Conservation (phyloP, 352 stramenopile genomes). For the Phytophthora pseudosyringae region DNA sequence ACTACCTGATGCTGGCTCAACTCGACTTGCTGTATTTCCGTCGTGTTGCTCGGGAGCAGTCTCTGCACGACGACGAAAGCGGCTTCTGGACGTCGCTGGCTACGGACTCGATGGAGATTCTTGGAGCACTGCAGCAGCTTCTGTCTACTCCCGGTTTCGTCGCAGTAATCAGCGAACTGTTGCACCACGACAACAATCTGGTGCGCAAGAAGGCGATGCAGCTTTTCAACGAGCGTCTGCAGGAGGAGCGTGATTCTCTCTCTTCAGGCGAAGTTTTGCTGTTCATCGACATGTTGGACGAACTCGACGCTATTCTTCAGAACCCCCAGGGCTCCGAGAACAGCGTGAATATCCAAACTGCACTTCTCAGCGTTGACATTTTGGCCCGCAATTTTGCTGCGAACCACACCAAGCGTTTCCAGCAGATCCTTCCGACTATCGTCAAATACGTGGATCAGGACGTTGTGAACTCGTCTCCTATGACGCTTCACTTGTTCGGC, state of each 20-base stretch:
- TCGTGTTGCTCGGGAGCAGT: conserved; percentile 72
- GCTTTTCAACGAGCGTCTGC: conserved; percentile 87
- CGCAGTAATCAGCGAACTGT: conserved; percentile 81
- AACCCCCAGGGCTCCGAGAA: conserved; percentile 68
- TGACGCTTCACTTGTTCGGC: conserved; percentile 75
- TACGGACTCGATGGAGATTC: conserved; percentile 72
- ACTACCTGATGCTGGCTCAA: conserved; percentile 83
- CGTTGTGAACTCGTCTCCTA: conserved; percentile 50
- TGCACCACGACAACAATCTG: conserved; percentile 88
- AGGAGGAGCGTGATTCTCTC: conserved; percentile 67
- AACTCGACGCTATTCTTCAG: conserved; percentile 74
- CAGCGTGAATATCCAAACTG: conserved; percentile 84
- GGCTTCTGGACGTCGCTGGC: conserved; percentile 67
- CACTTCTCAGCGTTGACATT: conserved; percentile 85
- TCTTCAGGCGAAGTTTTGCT: conserved; percentile 75
- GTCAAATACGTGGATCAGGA: conserved; percentile 78
- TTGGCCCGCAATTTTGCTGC: conserved; percentile 81
- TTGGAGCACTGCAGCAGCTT: conserved; percentile 81
- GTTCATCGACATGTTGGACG: conserved; percentile 90
- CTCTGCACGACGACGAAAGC: conserved; percentile 52
- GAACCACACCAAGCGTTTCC: conserved; percentile 76
- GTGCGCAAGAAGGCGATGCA: conserved; percentile 91
- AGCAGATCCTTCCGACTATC: conserved; percentile 72
- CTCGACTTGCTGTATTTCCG: conserved; percentile 85
- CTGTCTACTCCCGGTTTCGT: conserved; percentile 88